Base-by-base conservation (phyloP, 495 filamentous ascomycete genomes). In the Poronia punctata region DNA sequence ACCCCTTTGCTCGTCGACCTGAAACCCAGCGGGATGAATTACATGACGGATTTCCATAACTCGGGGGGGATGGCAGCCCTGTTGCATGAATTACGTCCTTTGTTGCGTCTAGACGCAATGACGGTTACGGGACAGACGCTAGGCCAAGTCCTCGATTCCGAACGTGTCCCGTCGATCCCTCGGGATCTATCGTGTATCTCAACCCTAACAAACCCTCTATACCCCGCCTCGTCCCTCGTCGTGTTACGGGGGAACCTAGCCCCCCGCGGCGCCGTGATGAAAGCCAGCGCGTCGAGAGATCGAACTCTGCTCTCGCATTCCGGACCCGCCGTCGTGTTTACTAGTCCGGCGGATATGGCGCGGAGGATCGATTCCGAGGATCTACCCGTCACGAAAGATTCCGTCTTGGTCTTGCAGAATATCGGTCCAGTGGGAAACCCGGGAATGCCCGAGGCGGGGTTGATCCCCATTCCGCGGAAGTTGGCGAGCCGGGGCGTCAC, bases 21-120 rank as follows among this genome's bases (percentile, higher is more conserved):
- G 10, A 84, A 84, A 40, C 80, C 80, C 4, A 80, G 75, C 42
- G 79, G 80, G 4, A 66, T 75, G 12, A 80, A 81, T 40, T 84
- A 84, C 59, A 83, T 83, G 80, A 76, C 72, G 24, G 78, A 84
- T 46, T 82, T 84, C 46, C 80, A 84, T 51, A 75, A 77, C 50
- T 72, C 78, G 0, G 80, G 80, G 5, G 80, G 80, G 29, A 83
- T 83, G 76, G 45, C 67, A 16, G 71, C 72, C 4, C 53, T 84
- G 0, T 45, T 83, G 7, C 66, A 74, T 34, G 63, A 66, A 3
- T 61, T 84, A 3, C 59, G 65, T 5, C 79, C 78, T 0, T 63
- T 83, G 0, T 63, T 84, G 0, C 61, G 77, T 30, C 65, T 82
- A 0, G 60, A 69, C 27, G 77, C 77, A 0, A 32, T 67, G 54